Evolutionary conservation across 169 alveolate genomes (phyloP).

Genomic region (Pseudocohnilembus persalinus): DNA sequence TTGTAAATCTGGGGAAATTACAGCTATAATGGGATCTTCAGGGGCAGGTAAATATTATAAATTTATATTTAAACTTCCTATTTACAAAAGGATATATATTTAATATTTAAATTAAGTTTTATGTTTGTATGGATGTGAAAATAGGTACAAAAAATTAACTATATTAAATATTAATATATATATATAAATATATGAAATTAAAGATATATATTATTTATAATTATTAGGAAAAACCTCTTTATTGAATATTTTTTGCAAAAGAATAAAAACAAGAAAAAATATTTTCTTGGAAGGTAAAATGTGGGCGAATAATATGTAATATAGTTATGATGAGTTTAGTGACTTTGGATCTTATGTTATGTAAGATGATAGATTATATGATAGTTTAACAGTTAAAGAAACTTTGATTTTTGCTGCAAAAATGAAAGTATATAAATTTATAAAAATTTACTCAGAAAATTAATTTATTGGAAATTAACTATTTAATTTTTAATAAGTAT

Average conservation of each 20-base stretch:
- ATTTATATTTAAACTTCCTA: no score
- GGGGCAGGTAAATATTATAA: conserved; percentile 83
- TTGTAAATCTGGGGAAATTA: conserved; percentile 51
- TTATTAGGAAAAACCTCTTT: no score
- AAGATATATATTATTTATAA: conserved; percentile 21
- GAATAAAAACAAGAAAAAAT: no score
- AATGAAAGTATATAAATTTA: conserved; percentile 48
- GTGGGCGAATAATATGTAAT: no score
- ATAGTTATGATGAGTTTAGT: no score
- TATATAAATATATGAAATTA: not conserved
- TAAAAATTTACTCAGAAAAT: not conserved
- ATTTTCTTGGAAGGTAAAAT: no score
- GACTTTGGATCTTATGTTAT: conserved; percentile 85
- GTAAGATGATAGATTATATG: conserved; percentile 80
- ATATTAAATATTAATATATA: no score
- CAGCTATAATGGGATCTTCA: conserved; percentile 84
- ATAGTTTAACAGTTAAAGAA: conserved; percentile 82
- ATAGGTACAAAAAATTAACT: no score
- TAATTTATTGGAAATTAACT: not conserved
- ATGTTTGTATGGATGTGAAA: no score
- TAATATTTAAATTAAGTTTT: no score
- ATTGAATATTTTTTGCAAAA: no score
- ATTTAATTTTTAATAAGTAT: conserved; percentile 9
- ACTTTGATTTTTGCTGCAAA: conserved; percentile 80
- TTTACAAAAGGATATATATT: no score